These are phyloP conservation scores for Gossypium turneri DNA, from an alignment of 345 rosid species.

Conservation along the genomic window DNA sequence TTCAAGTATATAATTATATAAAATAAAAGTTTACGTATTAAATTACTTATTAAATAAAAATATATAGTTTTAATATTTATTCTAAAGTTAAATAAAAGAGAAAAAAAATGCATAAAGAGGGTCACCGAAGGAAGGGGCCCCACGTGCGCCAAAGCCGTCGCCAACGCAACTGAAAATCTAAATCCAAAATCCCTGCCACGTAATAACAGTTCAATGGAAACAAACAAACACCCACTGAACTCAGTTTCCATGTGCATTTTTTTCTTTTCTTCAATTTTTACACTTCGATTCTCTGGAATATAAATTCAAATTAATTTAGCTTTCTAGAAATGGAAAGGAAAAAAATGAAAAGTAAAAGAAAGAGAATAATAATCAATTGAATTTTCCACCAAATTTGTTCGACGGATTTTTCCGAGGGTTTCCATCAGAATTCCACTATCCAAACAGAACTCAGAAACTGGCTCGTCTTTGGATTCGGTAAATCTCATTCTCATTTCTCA, in stretches of 20 bases:
- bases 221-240: background rate
- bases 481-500: conserved; percentile 1
- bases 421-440: background rate
- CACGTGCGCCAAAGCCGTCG: background rate
- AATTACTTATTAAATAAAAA: no score
- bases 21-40: no score
- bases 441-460: background rate
- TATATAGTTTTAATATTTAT: no score
- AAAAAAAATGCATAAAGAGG: background rate
- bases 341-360: background rate
- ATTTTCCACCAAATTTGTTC: background rate
- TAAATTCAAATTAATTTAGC: background rate
- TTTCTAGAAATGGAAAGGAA: background rate
- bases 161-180: background rate
- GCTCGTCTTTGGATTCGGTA: conserved; percentile 8
- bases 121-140: background rate
- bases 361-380: background rate
- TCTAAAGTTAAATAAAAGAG: no score
- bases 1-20: no score
- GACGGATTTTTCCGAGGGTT: background rate
- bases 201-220: background rate
- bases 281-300: background rate
- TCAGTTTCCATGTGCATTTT: background rate
- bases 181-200: background rate
- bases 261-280: background rate